phyloP scores from a whole-genome alignment of 305 asterid species.

The Striga hermonthica region DNA sequence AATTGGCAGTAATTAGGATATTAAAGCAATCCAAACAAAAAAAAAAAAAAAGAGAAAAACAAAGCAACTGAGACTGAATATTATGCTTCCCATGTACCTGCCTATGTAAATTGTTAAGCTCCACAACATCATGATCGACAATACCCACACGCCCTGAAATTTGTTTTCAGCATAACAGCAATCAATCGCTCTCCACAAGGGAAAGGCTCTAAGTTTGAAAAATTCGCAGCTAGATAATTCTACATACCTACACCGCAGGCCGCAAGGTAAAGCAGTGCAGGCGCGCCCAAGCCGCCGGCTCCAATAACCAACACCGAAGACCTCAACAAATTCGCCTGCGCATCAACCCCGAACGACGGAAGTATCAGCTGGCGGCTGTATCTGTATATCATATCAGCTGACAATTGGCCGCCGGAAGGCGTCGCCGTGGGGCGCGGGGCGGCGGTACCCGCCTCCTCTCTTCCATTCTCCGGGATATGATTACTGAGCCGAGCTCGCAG shows the following conservation, averaged over 20 bases:
- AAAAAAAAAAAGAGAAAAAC: not conserved
- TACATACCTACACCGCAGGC: conserved; percentile 56
- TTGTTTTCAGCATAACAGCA: conserved; percentile 4
- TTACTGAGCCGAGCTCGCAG: conserved; percentile 55
- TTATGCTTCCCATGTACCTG: conserved; percentile 52
- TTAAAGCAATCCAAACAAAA: too few relatives aligned
- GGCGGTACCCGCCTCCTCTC: conserved; percentile 28
- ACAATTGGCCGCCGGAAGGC: conserved; percentile 42
- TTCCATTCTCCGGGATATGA: conserved; percentile 30
- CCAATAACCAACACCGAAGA: conserved; percentile 87
- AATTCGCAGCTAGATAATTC: not conserved
- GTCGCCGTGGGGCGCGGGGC: conserved; percentile 24
- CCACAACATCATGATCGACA: conserved; percentile 96
- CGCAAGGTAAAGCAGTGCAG: conserved; percentile 84
- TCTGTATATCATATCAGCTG: conserved; percentile 74
- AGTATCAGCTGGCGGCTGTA: conserved; percentile 93
- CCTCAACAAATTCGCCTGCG: conserved; percentile 73
- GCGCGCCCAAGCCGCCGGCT: conserved; percentile 97
- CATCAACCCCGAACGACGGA: conserved; percentile 83
- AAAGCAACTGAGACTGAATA: conserved; percentile 2
- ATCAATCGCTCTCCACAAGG: conserved; percentile 11
- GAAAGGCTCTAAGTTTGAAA: not conserved
- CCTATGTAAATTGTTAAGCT: conserved; percentile 90
- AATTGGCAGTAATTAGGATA: not conserved
- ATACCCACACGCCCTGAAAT: conserved; percentile 82